These are phyloP conservation scores for Proteromonas lacertae DNA, from an alignment of 352 stramenopile species.

Conservation along the genomic window DNA sequence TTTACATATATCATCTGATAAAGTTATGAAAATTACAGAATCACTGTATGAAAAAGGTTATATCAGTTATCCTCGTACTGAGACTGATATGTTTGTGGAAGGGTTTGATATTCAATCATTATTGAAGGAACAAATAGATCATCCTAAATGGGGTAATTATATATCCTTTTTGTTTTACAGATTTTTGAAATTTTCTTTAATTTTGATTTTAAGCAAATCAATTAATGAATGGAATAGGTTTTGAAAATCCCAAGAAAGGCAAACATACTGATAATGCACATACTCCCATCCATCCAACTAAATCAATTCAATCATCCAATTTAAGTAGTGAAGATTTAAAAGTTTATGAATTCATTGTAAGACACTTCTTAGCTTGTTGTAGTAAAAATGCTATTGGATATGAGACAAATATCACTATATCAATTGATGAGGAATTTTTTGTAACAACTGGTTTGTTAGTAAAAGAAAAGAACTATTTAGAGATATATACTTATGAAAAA, in stretches of 20 bases:
- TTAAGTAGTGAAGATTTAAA: slow-evolving; percentile 37
- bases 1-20: slow-evolving; percentile 69
- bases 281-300: slow-evolving; percentile 15
- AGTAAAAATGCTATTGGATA: slow-evolving; percentile 57
- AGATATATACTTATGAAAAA: slow-evolving; percentile 67
- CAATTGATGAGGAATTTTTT: slow-evolving; percentile 28
- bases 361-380: slow-evolving; percentile 93
- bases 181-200: background rate
- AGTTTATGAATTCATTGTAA: slow-evolving; percentile 80
- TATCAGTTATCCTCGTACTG: slow-evolving; percentile 91
- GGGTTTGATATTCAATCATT: background rate
- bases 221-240: background rate
- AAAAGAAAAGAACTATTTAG: slow-evolving; percentile 54
- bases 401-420: slow-evolving; percentile 29
- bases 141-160: slow-evolving; percentile 1
- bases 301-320: background rate
- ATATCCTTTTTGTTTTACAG: background rate
- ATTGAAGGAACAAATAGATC: background rate
- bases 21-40: slow-evolving; percentile 74
- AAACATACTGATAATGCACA: slow-evolving; percentile 3
- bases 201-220: background rate
- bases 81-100: slow-evolving; percentile 51
- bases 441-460: slow-evolving; percentile 45
- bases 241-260: background rate
- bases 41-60: slow-evolving; percentile 84